These are phyloP conservation scores for Hypoxylon subgilvum DNA, from an alignment of 495 filamentous ascomycete genomes.

Conservation along the genomic window DNA sequence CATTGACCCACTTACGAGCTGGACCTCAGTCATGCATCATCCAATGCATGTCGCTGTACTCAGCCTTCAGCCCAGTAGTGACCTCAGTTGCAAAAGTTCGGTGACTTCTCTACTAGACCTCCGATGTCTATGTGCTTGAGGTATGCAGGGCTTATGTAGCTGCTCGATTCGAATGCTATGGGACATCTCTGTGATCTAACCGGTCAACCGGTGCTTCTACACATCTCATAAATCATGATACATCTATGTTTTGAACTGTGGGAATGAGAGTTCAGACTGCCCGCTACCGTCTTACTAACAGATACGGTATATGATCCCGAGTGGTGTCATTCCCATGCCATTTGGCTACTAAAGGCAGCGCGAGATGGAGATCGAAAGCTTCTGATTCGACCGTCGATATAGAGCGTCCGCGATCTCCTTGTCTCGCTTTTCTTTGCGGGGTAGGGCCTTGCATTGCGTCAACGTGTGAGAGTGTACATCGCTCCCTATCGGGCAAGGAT, in stretches of 20 bases:
- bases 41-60: not conserved
- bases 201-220: too few relatives aligned
- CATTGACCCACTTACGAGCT: conserved; percentile 19
- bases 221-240: not conserved
- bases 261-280: not conserved
- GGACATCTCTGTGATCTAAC: not conserved
- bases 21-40: not conserved
- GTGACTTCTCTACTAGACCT: too few relatives aligned
- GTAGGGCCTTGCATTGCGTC: conserved; percentile 26
- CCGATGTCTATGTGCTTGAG: too few relatives aligned
- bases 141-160: too few relatives aligned
- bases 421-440: conserved; percentile 38
- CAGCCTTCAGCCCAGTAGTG: not conserved
- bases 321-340: conserved; percentile 35
- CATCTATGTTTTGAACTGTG: not conserved
- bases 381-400: conserved; percentile 30
- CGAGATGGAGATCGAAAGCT: conserved; percentile 26
- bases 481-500: conserved; percentile 20
- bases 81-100: not conserved
- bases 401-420: conserved; percentile 31
- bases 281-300: not conserved
- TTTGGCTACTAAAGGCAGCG: conserved; percentile 13
- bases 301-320: not conserved
- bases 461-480: conserved; percentile 14
- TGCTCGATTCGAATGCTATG: not conserved